Evolutionary conservation across 192 early-diverging fungal species (phyloP), one percentile per base, ranked within the genome.

Genomic region (Backusella mclennaniae): DNA sequence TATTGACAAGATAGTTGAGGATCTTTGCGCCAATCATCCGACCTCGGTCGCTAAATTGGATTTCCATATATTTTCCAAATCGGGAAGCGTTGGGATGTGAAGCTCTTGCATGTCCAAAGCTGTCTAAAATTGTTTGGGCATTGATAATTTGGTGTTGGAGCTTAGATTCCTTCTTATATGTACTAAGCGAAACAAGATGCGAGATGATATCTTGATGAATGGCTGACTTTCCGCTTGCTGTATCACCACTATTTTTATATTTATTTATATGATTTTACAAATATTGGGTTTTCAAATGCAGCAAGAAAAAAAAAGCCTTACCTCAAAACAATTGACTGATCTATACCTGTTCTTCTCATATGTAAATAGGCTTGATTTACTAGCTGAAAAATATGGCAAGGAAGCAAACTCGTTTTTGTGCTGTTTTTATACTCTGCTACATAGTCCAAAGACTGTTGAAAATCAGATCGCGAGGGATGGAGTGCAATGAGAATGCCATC

Each of bases 21-120:
- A 92, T 88, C 79, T 94, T 95, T 14, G 92, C 90, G 3, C 97
- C 97, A 36, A 96, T 89, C 73, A 96, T 87, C 36, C 92, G 90
- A 11, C 95, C 95, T n/a, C 94, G 90, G 79, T 93, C 94, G 80
- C 95, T 94, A 77, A 96, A 98, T 75, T 96, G 95, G 44, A 98
- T 81, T 87, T 97, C 95, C 3, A 91, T 92, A 75, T 94, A 96
- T 71, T 91, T 89, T 14, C 92, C 95, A 63, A 94, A 91, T 35
- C 94, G 89, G 19, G 95, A 95, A 7, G 95, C 94, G 80, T 96
- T 93, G 71, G 85, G 80, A 78, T 95, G 93, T 42, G 80, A 76
- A 49, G 85, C 67, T 9, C 93, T 95, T 77, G 89, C 89, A 69
- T 96, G 93, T 49, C 95, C 96, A 88, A 98, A 98, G 5, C 93